phyloP scores from a whole-genome alignment of 345 rosid species.

The Eucalyptus decipiens region DNA sequence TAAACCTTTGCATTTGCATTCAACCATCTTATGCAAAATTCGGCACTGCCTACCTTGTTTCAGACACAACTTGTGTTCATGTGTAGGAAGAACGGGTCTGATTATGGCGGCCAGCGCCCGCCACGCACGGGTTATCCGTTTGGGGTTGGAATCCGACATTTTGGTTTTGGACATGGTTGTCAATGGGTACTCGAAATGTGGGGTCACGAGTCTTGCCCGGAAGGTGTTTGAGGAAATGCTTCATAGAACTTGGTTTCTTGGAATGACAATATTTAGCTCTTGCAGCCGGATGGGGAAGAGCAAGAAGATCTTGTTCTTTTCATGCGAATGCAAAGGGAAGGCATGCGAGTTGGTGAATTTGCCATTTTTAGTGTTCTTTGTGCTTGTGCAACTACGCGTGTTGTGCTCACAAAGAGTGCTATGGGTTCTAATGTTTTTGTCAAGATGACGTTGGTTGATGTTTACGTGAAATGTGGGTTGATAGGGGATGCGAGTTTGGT shows the following conservation, averaged over 20 bases:
- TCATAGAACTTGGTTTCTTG: constrained; percentile 58
- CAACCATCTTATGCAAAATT: not conserved
- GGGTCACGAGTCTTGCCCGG: constrained; percentile 20
- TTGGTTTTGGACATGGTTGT: constrained; percentile 47
- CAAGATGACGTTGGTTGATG: constrained; percentile 68
- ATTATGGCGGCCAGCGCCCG: constrained; percentile 26
- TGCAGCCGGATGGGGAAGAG: constrained; percentile 23
- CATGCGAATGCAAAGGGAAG: constrained; percentile 32
- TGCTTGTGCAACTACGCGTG: constrained; percentile 33
- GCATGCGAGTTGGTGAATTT: constrained; percentile 35
- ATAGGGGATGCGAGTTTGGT: constrained; percentile 29
- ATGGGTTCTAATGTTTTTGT: constrained; percentile 38
- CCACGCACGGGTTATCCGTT: constrained; percentile 32
- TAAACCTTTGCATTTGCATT: not conserved
- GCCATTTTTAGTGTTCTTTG: constrained; percentile 59
- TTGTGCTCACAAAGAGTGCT: constrained; percentile 29
- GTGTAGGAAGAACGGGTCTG: constrained; percentile 26
- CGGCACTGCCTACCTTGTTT: not conserved
- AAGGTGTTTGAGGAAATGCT: too few species aligned
- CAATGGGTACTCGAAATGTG: constrained; percentile 42
- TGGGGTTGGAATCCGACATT: constrained; percentile 21
- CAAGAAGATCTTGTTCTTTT: constrained; percentile 35
- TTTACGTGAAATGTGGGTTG: constrained; percentile 56
- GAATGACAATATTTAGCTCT: constrained; percentile 54
- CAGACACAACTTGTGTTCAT: constrained; percentile 16